Evolutionary conservation across 768 basidiomycete genomes (phyloP).

Genomic region (Hebeloma cylindrosporum): DNA sequence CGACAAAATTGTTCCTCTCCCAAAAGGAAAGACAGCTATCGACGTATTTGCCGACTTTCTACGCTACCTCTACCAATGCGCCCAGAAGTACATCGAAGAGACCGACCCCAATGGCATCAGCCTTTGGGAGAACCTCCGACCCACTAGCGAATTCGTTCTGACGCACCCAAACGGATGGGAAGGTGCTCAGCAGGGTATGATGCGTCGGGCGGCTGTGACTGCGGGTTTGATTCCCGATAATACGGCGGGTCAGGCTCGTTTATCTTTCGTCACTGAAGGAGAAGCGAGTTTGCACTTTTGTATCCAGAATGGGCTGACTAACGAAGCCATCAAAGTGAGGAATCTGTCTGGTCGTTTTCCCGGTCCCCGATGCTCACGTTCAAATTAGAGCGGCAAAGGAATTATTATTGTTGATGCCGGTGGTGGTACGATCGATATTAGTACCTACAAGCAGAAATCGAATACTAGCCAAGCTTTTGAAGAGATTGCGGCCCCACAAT

Average conservation of each 20-base stretch:
- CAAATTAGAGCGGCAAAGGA: slow-evolving; percentile 11
- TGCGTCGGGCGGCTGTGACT: slow-evolving; percentile 50
- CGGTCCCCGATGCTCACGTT: not conserved
- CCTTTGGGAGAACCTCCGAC: slow-evolving; percentile 42
- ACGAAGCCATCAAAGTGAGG: slow-evolving; percentile 31
- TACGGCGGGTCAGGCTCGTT: slow-evolving; percentile 34
- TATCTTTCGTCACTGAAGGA: slow-evolving; percentile 60
- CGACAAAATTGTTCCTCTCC: slow-evolving; percentile 37
- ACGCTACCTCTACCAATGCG: slow-evolving; percentile 45
- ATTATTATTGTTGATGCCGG: slow-evolving; percentile 23
- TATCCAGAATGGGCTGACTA: slow-evolving; percentile 41
- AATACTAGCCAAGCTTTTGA: slow-evolving; percentile 27
- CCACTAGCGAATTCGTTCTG: slow-evolving; percentile 48
- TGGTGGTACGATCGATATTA: slow-evolving; percentile 53
- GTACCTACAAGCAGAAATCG: slow-evolving; percentile 35
- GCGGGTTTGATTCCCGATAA: slow-evolving; percentile 51
- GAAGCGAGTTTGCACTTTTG: slow-evolving; percentile 62
- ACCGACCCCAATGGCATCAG: slow-evolving; percentile 40
- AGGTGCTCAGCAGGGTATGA: slow-evolving; percentile 50
- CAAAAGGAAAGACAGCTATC: slow-evolving; percentile 37
- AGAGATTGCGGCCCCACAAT: slow-evolving; percentile 42
- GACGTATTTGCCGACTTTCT: slow-evolving; percentile 53
- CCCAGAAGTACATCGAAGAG: slow-evolving; percentile 45
- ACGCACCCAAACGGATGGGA: slow-evolving; percentile 69
- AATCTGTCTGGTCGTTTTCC: not conserved